Conservation (phyloP, 148 eudicot species). For the Rhododendron henanense region DNA sequence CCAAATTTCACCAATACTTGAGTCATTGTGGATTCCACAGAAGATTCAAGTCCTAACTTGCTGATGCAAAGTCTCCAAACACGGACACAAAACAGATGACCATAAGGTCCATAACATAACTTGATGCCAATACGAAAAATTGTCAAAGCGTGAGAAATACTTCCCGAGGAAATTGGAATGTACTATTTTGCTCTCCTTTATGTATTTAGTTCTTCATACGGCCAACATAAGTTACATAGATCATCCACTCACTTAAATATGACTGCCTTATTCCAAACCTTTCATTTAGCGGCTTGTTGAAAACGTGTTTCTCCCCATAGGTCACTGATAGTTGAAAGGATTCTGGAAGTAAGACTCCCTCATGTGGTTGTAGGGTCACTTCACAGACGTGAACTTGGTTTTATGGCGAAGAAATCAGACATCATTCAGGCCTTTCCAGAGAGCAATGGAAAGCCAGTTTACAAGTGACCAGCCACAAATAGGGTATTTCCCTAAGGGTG, state of each 20-base stretch:
- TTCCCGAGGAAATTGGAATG: neutral
- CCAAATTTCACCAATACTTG: neutral
- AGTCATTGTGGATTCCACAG: neutral
- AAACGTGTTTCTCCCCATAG: neutral
- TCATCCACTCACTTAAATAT: neutral
- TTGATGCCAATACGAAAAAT: neutral
- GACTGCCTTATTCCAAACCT: neutral
- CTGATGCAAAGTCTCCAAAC: neutral
- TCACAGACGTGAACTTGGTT: neutral
- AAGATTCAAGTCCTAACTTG: slow-evolving; percentile 3
- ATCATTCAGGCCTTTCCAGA: neutral
- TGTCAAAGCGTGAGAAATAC: neutral
- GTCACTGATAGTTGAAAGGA: neutral
- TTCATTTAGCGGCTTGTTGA: neutral
- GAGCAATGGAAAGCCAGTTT: neutral
- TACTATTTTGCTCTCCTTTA: neutral
- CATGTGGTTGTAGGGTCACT: neutral
- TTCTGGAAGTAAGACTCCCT: neutral
- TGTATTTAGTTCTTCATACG: neutral
- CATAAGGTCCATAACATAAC: neutral
- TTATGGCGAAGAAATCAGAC: neutral
- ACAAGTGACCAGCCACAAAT: neutral
- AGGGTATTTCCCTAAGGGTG: neutral
- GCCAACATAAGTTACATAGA: neutral
- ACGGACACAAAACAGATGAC: neutral